Evolutionary conservation across 2,329 filamentous ascomycete genomes (phyloP).

Genomic region (Fusarium circinatum): DNA sequence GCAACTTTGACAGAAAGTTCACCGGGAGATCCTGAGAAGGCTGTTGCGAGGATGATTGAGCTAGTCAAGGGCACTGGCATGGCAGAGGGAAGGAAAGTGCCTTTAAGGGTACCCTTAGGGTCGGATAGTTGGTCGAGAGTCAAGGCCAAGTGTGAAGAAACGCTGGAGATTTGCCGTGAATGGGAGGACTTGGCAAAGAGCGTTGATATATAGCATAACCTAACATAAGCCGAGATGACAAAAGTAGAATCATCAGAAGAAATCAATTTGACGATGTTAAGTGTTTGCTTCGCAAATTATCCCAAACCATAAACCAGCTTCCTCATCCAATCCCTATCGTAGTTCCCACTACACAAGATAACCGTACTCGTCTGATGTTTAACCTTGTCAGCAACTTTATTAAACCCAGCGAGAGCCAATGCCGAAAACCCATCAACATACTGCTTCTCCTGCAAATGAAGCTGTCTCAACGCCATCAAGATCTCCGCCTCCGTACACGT

Average conservation of each 20-base stretch:
- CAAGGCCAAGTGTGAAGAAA: constrained; percentile 60
- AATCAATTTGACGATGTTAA: accelerated
- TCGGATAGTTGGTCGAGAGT: constrained; percentile 62
- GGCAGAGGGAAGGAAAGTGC: constrained; percentile 47
- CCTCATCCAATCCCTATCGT: neutral
- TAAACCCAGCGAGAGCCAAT: neutral
- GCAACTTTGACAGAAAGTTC: constrained; percentile 47
- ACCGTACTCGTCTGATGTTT: neutral
- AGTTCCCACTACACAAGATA: neutral
- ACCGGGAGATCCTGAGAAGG: constrained; percentile 62
- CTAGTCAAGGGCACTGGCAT: constrained; percentile 59
- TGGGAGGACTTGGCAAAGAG: constrained; percentile 62
- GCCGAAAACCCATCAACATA: constrained; percentile 1
- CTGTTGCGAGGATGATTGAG: constrained; percentile 63
- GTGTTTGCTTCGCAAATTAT: neutral
- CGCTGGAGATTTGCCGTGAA: constrained; percentile 58
- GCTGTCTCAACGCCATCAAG: neutral
- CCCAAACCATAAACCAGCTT: neutral
- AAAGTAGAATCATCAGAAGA: too few species aligned
- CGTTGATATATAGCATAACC: constrained; percentile 48
- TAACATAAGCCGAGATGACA: neutral
- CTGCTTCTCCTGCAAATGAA: neutral
- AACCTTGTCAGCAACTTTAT: neutral
- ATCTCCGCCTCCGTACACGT: neutral
- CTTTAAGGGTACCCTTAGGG: constrained; percentile 63